Base-by-base conservation (phyloP, 139 green algal species). In the Chlorokybus atmophyticus region DNA sequence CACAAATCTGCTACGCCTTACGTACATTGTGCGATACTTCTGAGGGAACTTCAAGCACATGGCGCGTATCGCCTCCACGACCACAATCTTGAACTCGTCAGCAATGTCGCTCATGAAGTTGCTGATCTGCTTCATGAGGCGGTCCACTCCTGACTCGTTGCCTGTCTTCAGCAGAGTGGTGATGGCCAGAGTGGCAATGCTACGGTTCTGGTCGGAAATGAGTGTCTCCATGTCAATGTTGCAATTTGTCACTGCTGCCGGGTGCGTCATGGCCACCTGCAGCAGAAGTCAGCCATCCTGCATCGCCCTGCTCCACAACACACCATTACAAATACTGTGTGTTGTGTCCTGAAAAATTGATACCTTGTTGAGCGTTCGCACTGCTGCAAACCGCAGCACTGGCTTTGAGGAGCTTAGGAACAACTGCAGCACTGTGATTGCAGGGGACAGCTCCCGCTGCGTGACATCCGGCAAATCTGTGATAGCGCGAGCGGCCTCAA, bases 141-240 rank as follows among this genome's bases (percentile, higher is more conserved):
- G 82, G 53, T 98, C 91, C 21, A 98, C 88, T 61, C 75, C 87
- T 51, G 75, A 74, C 76, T 98, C 91, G 62, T 85, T 94, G 66
- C 90, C 88, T 31, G 87, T 95, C 82, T 98, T 98, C n/a, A 98
- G 83, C 65, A 98, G 78, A 10, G 90, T 98, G 10, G 90, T 98
- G 72, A 98, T 98, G 60, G 90, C 90, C 19, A 98, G 78, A 19
- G 92, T 98, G 30, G 91, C 92, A 31, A 98, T 96, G 73, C 72
- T 88, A 50, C 90, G 79, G 69, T 93, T 93, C 58, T 79, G 78
- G 70, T 98, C 91, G 4, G 67, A 77, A 57, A 98, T 96, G 8
- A 98, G 74, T 7, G 58, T 75, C 82, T 98, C 91, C 90, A 98
- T 94, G 80, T 98, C 91, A 38, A 97, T 93, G 82, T 98, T 98